Evolutionary conservation across 176 grass and related monocot species (phyloP).

Genomic region (bread wheat (Triticum aestivum)): IWGSC_CS_RefSeq_v2.1 NC_057806.1:502905413-502905912

Average conservation of each 20-base stretch:
- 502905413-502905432: conserved; percentile 51
- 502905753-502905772: too few relatives aligned
- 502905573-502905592: conserved; percentile 86
- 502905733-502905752: neutral
- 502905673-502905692: neutral
- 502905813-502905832: neutral
- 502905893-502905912: neutral
- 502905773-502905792: neutral
- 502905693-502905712: conserved; percentile 1
- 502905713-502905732: neutral
- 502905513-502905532: neutral
- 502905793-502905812: neutral
- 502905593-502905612: conserved; percentile 88
- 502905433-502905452: conserved; percentile 85
- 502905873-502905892: neutral
- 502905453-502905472: conserved; percentile 94
- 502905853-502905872: neutral
- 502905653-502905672: conserved; percentile 7
- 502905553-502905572: conserved; percentile 33
- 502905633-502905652: conserved; percentile 95
- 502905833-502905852: neutral
- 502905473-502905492: conserved; percentile 96
- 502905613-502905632: conserved; percentile 91
- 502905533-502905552: conserved; percentile 20
- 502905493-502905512: conserved; percentile 69